Evolutionary conservation across 2,329 filamentous ascomycete genomes (phyloP).

Genomic region (Chaetomium strumarium): DNA sequence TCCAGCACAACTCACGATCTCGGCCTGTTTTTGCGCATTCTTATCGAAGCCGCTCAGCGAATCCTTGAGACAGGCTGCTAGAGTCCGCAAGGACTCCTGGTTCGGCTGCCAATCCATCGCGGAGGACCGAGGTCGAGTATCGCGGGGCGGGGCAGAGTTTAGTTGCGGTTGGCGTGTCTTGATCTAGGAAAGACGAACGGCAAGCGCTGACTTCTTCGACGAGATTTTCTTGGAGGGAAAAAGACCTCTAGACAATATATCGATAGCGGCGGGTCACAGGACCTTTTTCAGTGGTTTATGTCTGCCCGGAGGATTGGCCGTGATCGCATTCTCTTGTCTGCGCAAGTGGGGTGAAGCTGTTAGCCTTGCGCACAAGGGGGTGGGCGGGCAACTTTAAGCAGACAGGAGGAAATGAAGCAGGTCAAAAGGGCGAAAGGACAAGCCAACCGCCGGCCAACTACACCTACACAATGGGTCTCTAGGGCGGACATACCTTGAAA

Average conservation of each 20-base stretch:
- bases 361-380: slow-evolving; percentile 6
- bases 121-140: slow-evolving; percentile 8
- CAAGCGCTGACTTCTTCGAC: neutral
- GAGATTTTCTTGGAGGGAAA: neutral
- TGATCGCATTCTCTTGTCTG: slow-evolving; percentile 15
- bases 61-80: slow-evolving; percentile 83
- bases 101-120: slow-evolving; percentile 79
- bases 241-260: neutral
- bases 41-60: slow-evolving; percentile 82
- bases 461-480: neutral
- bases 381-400: slow-evolving; percentile 1
- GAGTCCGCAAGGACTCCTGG: slow-evolving; percentile 79
- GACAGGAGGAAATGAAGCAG: slow-evolving; percentile 1
- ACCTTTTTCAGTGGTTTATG: neutral
- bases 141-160: slow-evolving; percentile 11
- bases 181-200: neutral
- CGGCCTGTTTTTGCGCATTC: slow-evolving; percentile 79
- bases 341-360: slow-evolving; percentile 19
- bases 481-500: slow-evolving; percentile 9
- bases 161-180: neutral
- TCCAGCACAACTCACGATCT: slow-evolving; percentile 58
- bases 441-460: slow-evolving; percentile 1
- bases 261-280: neutral
- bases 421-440: slow-evolving; percentile 12
- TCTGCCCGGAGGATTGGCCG: slow-evolving; percentile 3